A percentile compares a stretch with the other conserved stretches of the same genome.
phyloP scores from a whole-genome alignment of 2,329 filamentous ascomycete genomes.

The Moelleriella libera region DNA sequence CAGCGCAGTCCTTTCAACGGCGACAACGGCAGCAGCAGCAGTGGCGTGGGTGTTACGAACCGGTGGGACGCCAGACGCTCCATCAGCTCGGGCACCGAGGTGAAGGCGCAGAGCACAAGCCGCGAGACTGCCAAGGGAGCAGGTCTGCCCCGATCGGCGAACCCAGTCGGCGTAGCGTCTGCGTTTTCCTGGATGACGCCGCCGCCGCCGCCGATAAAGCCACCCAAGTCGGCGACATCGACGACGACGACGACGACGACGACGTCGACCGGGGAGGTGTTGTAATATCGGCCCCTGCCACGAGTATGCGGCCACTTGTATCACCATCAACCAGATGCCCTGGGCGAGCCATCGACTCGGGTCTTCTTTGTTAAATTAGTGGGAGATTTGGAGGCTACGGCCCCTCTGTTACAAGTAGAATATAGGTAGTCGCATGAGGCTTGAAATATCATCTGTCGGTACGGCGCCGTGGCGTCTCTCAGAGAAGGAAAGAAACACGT shows the following conservation, averaged over 20 bases:
- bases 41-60: conserved; percentile 11
- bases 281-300: neutral
- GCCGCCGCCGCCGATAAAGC: conserved; percentile 20
- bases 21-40: conserved; percentile 13
- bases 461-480: no score
- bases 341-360: no score
- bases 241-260: neutral
- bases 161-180: conserved; percentile 82
- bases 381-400: no score
- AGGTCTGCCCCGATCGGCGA: conserved; percentile 44
- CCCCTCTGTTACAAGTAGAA: no score
- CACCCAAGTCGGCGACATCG: conserved; percentile 17
- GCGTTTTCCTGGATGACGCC: conserved; percentile 87
- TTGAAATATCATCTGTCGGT: no score
- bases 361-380: no score
- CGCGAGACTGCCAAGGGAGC: conserved; percentile 23
- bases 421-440: no score
- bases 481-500: no score
- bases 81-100: conserved; percentile 26
- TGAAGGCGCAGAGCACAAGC: conserved; percentile 20
- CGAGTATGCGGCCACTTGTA: no score
- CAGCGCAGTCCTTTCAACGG: conserved; percentile 21
- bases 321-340: no score
- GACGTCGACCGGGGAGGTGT: neutral
- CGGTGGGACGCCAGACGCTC: conserved; percentile 43